Conservation (phyloP, 2,329 filamentous ascomycete species). For the Xylariaceae sp. region DNA sequence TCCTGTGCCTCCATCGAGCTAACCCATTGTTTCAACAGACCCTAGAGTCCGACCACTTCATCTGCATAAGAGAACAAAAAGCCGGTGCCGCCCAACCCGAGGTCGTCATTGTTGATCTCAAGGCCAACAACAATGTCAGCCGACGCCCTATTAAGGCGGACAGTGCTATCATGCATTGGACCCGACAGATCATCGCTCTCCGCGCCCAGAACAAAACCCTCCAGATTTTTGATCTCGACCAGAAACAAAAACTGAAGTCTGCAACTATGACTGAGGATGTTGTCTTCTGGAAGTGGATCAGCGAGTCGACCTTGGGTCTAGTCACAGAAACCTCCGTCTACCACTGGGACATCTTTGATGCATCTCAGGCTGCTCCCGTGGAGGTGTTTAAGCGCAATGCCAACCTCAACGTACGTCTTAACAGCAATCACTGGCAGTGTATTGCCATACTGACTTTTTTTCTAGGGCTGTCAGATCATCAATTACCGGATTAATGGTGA, state of each 20-base stretch:
- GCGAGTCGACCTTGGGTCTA: conserved; percentile 78
- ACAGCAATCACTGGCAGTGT: background rate
- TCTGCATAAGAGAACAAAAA: conserved; percentile 95
- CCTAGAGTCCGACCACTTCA: conserved; percentile 93
- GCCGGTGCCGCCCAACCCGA: conserved; percentile 79
- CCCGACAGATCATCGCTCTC: conserved; percentile 89
- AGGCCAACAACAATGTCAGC: conserved; percentile 94
- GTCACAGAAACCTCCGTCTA: conserved; percentile 89
- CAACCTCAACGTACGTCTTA: conserved; percentile 71
- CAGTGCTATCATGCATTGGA: conserved; percentile 99
- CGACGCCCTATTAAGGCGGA: conserved; percentile 96
- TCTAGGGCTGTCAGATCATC: conserved; percentile 93
- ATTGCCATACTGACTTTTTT: conserved; percentile 22
- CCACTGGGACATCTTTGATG: conserved; percentile 96
- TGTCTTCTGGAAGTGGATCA: conserved; percentile 99
- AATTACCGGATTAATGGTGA: conserved; percentile 97
- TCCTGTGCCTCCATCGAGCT: conserved; percentile 12
- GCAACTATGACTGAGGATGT: conserved; percentile 96
- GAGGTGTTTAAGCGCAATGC: conserved; percentile 94
- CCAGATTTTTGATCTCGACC: conserved; percentile 92
- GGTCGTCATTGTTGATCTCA: conserved; percentile 96
- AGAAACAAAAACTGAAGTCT: conserved; percentile 95
- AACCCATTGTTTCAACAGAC: conserved; percentile 56
- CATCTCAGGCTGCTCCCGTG: conserved; percentile 70
- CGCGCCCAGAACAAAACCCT: conserved; percentile 92